phyloP scores from a whole-genome alignment of 139 green algal genomes.

The Pseudopediastrum boryanum region DNA sequence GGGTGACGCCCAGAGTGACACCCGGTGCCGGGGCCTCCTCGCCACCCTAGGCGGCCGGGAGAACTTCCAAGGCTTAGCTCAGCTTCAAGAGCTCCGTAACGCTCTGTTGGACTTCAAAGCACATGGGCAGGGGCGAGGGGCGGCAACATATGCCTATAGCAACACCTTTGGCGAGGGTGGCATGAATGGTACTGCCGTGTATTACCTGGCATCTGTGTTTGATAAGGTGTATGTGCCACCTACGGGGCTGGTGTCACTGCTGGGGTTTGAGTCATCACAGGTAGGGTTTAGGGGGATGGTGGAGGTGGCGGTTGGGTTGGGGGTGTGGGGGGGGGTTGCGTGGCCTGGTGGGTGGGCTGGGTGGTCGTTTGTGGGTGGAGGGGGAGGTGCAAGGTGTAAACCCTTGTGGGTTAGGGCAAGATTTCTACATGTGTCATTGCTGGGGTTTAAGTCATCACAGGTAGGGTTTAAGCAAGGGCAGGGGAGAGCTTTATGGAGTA shows the following conservation, averaged over 20 bases:
- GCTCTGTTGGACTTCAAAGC: conserved; percentile 52
- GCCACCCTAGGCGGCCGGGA: conserved; percentile 46
- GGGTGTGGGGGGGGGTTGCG: neutral
- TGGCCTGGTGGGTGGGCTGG: no score
- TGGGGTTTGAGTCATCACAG: conserved; percentile 27
- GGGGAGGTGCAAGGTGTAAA: no score
- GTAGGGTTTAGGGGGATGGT: conserved; percentile 1
- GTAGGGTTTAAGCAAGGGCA: neutral
- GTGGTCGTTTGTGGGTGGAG: no score
- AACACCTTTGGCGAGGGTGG: conserved; percentile 64
- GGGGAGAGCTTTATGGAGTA: neutral
- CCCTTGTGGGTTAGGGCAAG: no score
- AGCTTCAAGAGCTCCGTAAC: conserved; percentile 64
- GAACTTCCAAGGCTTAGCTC: conserved; percentile 54
- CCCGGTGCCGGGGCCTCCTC: conserved; percentile 51
- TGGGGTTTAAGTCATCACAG: conserved; percentile 26
- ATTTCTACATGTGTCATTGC: conserved; percentile 41
- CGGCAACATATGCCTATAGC: conserved; percentile 51
- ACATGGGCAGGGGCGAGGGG: neutral
- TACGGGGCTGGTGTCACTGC: conserved; percentile 31
- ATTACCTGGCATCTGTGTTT: conserved; percentile 46
- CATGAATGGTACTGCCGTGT: conserved; percentile 49
- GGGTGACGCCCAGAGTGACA: conserved; percentile 42
- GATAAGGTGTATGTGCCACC: conserved; percentile 47
- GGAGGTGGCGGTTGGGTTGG: neutral